Base-by-base conservation (phyloP, 2,329 filamentous ascomycete species). In the Diaporthe humulicola region DNA sequence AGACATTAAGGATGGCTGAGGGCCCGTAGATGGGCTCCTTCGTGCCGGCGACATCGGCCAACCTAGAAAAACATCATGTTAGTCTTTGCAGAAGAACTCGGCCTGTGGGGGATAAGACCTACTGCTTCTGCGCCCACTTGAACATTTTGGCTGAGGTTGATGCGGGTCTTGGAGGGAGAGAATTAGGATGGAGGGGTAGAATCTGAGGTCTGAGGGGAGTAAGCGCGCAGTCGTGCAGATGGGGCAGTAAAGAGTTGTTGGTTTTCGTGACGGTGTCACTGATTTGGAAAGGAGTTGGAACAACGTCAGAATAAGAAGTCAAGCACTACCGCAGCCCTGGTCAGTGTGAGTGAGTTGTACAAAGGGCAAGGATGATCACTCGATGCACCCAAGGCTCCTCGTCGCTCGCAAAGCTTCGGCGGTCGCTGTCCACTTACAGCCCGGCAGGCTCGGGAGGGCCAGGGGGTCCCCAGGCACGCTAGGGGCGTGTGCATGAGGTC, bases 1-100 rank as follows among this genome's bases (percentile, higher is more conserved):
- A 92, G 78, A 99, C 95, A 30, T 96, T 93, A 82, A 91, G 93
- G 84, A 98, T 95, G 80, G 96, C 96, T 10, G 92, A 90, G 67
- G 96, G 93, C 78, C 97, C 97, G 84, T 99, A 98, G 86, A 97
- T 94, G 82, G 96, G 96, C 89, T 98, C 96, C 85, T 98, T 94
- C 73, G 96, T 98, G 86, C 97, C 96, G 82, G 96, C 95, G 83
- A 98, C 95, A 85, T 96, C 89, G 84, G 90, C 91, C 85, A 93
- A 85, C 84, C 90, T 93, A 79, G 78, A 73, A 75, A 71, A 38
- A 54, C 71, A 64, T 77, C 73, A 74, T 70, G 79, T 80, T 76
- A 79, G 76, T 70, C 70, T 66, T 19, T n/a, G n/a, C 19, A 25
- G 9, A 14, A 40, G 42, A 28, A 57, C 8, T 10, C 4, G 10